Base-by-base conservation (phyloP, 2,329 filamentous ascomycete genomes). In the Fusarium sp. region DNA sequence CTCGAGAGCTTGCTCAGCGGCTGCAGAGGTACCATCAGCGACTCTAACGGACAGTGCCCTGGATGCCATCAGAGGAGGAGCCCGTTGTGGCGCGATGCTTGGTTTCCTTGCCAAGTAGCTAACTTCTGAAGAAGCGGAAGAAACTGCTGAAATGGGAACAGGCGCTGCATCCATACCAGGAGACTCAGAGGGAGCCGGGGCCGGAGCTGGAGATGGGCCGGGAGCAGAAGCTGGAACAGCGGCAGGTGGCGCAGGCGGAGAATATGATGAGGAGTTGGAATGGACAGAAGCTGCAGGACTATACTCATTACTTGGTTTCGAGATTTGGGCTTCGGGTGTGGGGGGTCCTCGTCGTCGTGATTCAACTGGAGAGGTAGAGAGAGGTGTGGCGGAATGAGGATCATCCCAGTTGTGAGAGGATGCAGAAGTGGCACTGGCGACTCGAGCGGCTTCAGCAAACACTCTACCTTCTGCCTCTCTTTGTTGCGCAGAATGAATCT, bases 1-100 rank as follows among this genome's bases (percentile, higher is more conserved):
- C 9, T 85, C 79, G 48, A 94, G 83, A 0, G 93, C 90, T 55
- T 89, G 88, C 48, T 91, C 89, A 4, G 82, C 81, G n/a, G 85
- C 80, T 6, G 84, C 79, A 54, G 75, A 69, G 12, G 79, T 77
- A 38, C 65, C 65, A 51, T 86, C 83, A 7, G 78, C 78, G 30
- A 83, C 62, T 51, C 77, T 79, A n/a, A 80, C 73, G 6, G 80
- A 79, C 6, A 75, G 69, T 45, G 78, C 75, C 56, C 73, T 70
- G 24, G 75, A 66, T 14, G 75, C 68, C 54, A 76, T 65, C 40
- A 73, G 71, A 30, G 72, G 65, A 17, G 74, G 68, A 20, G 74
- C 73, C 19, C 73, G 70, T 30, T 74, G 70, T 15, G 74, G 73
- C 15, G 69, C 64, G 9, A 67, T 52, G 30, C 71, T 74, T 43